A percentile compares a stretch with the other conserved stretches of the same genome.
Evolutionary conservation across 2,329 filamentous ascomycete species (phyloP).

Genomic region (Xylaria sp.): DNA sequence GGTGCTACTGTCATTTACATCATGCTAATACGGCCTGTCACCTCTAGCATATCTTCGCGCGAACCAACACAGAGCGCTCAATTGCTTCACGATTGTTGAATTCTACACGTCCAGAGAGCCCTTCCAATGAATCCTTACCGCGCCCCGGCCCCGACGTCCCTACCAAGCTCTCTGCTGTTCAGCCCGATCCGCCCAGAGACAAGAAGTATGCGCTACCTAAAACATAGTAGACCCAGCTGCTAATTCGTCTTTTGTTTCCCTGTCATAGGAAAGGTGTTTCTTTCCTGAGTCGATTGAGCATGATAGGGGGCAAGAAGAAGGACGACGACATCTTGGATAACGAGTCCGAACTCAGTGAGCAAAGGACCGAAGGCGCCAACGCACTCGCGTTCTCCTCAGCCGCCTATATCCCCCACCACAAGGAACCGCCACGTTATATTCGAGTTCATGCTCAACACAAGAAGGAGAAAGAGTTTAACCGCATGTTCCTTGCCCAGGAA

Average conservation of each 20-base stretch:
- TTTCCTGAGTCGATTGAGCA: conserved; percentile 83
- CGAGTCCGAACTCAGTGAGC: conserved; percentile 75
- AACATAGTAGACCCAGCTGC: conserved; percentile 1
- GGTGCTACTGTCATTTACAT: conserved; percentile 7
- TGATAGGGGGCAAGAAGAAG: conserved; percentile 84
- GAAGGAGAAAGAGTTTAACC: conserved; percentile 82
- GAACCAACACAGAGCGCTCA: conserved; percentile 51
- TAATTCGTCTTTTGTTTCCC: conserved; percentile 29
- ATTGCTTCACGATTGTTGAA: conserved; percentile 62
- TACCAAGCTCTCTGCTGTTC: conserved; percentile 50
- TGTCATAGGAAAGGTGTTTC: conserved; percentile 80
- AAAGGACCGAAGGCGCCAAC: conserved; percentile 81
- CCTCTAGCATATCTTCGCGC: conserved; percentile 59
- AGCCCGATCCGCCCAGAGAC: conserved; percentile 63
- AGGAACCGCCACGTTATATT: conserved; percentile 91
- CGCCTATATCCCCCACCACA: conserved; percentile 86
- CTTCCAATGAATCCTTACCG: conserved; percentile 55
- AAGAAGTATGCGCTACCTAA: conserved; percentile 68
- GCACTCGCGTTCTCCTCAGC: conserved; percentile 84
- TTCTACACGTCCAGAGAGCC: conserved; percentile 64
- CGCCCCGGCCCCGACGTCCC: conserved; percentile 57
- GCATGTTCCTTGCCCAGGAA: conserved; percentile 91
- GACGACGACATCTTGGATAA: conserved; percentile 68
- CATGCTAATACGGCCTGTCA: conserved; percentile 17
- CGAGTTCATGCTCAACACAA: conserved; percentile 85